These are phyloP conservation scores for Umbelopsis sp. DNA, from an alignment of 192 early-diverging fungal species.

Conservation along the genomic window DNA sequence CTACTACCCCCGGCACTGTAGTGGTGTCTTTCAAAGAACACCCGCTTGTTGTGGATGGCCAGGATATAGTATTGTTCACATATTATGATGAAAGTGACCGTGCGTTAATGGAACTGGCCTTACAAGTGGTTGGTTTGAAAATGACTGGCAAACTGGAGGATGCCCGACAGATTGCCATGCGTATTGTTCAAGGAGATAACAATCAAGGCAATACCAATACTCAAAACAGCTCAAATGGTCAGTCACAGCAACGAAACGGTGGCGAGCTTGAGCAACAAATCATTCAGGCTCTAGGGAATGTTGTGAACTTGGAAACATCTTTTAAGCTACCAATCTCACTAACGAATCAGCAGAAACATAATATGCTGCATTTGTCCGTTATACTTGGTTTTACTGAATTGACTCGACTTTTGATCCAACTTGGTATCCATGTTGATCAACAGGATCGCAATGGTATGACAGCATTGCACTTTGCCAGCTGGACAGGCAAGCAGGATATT, in stretches of 20 bases:
- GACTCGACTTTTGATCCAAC: conserved; percentile 40
- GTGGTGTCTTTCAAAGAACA: conserved; percentile 60
- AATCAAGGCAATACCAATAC: conserved; percentile 24
- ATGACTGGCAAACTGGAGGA: conserved; percentile 81
- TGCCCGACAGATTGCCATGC: conserved; percentile 73
- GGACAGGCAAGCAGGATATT: conserved; percentile 50
- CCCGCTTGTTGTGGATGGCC: conserved; percentile 42
- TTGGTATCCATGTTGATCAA: conserved; percentile 49
- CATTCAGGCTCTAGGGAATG: conserved; percentile 31
- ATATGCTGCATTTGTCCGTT: conserved; percentile 66
- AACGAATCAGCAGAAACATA: conserved; percentile 50
- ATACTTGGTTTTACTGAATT: conserved; percentile 61
- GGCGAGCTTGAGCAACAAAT: conserved; percentile 37
- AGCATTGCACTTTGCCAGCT: conserved; percentile 71
- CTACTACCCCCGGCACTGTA: conserved; percentile 73
- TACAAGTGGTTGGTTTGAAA: conserved; percentile 86
- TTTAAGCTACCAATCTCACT: conserved; percentile 29
- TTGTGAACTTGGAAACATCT: conserved; percentile 36
- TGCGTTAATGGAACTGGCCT: conserved; percentile 86
- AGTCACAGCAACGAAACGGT: conserved; percentile 35
- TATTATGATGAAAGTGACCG: conserved; percentile 74
- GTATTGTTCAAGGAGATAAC: conserved; percentile 45
- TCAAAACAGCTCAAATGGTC: conserved; percentile 23
- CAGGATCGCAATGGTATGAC: conserved; percentile 69
- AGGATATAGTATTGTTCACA: conserved; percentile 46